phyloP scores from a whole-genome alignment of 352 stramenopile species.

The Pythium sukuiense region DNA sequence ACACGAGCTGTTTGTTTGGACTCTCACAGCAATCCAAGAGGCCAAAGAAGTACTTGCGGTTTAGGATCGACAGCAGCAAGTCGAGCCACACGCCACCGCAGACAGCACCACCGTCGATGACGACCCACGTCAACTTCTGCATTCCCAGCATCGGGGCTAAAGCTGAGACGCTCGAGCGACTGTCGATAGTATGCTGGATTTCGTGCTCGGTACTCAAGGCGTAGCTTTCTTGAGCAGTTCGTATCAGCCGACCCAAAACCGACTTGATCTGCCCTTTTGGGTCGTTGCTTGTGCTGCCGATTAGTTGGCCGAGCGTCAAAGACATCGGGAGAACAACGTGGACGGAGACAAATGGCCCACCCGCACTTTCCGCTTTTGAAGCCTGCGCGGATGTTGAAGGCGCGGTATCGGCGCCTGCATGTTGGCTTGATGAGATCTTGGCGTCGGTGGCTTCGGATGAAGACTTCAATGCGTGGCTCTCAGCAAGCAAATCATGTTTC shows the following conservation, averaged over 20 bases:
- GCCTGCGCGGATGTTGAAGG: not conserved
- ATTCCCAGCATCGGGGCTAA: constrained; percentile 21
- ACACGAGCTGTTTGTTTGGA: constrained; percentile 10
- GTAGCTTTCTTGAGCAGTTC: constrained; percentile 26
- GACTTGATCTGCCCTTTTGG: constrained; percentile 29
- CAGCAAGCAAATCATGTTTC: constrained; percentile 11
- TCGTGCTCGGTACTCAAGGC: constrained; percentile 23
- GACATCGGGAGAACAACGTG: constrained; percentile 25
- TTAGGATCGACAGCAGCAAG: constrained; percentile 12
- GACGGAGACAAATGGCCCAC: constrained; percentile 18
- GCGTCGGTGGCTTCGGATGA: not conserved
- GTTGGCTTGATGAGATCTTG: not conserved
- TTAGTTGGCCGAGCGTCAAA: constrained; percentile 23
- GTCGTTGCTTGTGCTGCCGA: constrained; percentile 23
- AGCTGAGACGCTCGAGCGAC: not conserved
- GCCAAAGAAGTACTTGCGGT: constrained; percentile 6
- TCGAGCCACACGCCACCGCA: constrained; percentile 28
- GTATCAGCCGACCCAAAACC: constrained; percentile 25
- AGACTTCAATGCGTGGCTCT: constrained; percentile 8
- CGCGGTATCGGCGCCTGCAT: not conserved
- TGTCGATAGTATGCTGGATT: constrained; percentile 10
- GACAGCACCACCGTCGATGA: constrained; percentile 24
- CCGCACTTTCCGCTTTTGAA: not conserved
- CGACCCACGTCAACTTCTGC: constrained; percentile 24
- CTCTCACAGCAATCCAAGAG: constrained; percentile 6